phyloP scores from a whole-genome alignment of 805 yeast genomes.

The Metschnikowia borealis region DNA sequence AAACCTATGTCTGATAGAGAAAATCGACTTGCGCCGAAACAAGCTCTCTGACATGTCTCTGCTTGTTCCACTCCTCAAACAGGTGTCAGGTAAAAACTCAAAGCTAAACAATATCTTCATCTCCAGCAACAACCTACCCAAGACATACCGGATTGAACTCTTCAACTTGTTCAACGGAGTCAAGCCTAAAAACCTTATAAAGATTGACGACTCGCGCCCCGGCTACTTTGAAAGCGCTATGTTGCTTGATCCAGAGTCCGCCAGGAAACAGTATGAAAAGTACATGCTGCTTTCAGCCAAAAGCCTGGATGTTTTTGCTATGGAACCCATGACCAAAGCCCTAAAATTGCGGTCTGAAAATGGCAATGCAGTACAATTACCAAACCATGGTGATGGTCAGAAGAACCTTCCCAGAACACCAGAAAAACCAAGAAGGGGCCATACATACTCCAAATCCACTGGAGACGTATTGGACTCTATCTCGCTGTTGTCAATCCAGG shows the following conservation, averaged over 20 bases:
- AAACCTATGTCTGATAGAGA: slow-evolving; percentile 39
- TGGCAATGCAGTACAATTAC: neutral
- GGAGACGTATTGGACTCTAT: slow-evolving; percentile 15
- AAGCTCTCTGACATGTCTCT: slow-evolving; percentile 29
- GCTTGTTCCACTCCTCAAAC: slow-evolving; percentile 35
- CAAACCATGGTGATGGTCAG: neutral
- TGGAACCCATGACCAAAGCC: neutral
- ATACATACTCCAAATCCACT: slow-evolving; percentile 13
- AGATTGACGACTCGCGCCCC: slow-evolving; percentile 58
- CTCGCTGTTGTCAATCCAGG: slow-evolving; percentile 14
- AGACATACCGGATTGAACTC: slow-evolving; percentile 48
- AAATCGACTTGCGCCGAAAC: slow-evolving; percentile 52
- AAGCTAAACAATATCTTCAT: slow-evolving; percentile 40
- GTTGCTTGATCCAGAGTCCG: slow-evolving; percentile 47
- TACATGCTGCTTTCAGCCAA: slow-evolving; percentile 18
- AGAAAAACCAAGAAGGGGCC: neutral
- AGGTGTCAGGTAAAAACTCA: slow-evolving; percentile 26
- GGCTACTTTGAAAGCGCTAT: slow-evolving; percentile 59
- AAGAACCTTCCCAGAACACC: slow-evolving; percentile 3
- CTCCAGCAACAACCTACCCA: slow-evolving; percentile 41
- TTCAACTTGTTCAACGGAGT: slow-evolving; percentile 56
- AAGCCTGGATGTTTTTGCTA: neutral
- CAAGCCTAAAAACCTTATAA: slow-evolving; percentile 42
- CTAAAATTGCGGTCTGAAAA: neutral
- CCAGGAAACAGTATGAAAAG: slow-evolving; percentile 41